Conservation (phyloP, 1,284 basidiomycete species). For the Leccinum griseonigrum region DNA sequence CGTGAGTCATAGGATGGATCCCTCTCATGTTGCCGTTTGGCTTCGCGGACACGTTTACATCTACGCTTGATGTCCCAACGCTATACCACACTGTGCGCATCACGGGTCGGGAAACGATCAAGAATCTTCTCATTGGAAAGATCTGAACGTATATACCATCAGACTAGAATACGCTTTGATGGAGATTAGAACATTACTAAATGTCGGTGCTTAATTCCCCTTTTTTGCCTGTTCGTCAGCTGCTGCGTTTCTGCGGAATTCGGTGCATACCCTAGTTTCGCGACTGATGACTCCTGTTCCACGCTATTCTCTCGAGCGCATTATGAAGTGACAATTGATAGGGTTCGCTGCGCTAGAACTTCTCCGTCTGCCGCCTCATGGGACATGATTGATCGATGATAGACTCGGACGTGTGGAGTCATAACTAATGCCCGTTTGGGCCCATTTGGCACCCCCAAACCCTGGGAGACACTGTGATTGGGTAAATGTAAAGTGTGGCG, state of each 20-base stretch:
- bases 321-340: neutral
- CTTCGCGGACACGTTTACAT: constrained; percentile 80
- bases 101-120: constrained; percentile 80
- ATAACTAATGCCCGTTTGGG: neutral
- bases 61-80: constrained; percentile 86
- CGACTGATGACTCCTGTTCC: neutral
- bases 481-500: neutral
- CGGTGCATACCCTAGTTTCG: constrained; percentile 1
- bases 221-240: neutral
- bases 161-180: neutral
- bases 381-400: constrained; percentile 1
- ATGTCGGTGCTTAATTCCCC: neutral
- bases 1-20: constrained; percentile 69
- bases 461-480: neutral
- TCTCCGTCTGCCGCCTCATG: constrained; percentile 4
- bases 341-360: neutral
- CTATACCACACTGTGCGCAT: constrained; percentile 79
- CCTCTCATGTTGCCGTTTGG: constrained; percentile 93
- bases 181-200: constrained; percentile 4
- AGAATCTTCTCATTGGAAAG: constrained; percentile 84
- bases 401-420: neutral
- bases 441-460: constrained; percentile 5
- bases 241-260: neutral
- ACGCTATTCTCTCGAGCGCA: neutral
- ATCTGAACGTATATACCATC: constrained; percentile 47